Evolutionary conservation across 78 protist genomes (phyloP).

Genomic region (Polysphondylium violaceum): DNA sequence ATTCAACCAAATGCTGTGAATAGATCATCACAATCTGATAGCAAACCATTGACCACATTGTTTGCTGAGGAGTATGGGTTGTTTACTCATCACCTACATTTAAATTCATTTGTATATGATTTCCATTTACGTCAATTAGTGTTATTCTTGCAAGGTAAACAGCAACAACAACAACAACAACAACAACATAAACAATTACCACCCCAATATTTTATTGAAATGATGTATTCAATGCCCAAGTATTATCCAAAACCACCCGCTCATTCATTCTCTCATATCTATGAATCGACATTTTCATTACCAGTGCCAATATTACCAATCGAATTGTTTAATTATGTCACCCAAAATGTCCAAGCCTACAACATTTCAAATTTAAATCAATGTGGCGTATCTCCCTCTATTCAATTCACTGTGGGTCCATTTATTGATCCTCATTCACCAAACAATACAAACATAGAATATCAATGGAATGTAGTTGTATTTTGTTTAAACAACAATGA

Average conservation of each 20-base stretch:
- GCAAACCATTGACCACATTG: constrained; percentile 14
- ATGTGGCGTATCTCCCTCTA: constrained; percentile 36
- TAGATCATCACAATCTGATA: neutral
- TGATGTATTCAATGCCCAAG: constrained; percentile 60
- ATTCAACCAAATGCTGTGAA: constrained; percentile 36
- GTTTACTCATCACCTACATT: constrained; percentile 70
- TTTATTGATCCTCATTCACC: constrained; percentile 1
- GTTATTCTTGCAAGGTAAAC: constrained; percentile 23
- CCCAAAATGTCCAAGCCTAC: constrained; percentile 19
- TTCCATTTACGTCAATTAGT: constrained; percentile 60
- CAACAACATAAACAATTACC: constrained; percentile 16
- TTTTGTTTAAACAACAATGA: constrained; percentile 56
- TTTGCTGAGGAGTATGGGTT: constrained; percentile 78
- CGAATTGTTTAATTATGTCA: constrained; percentile 18
- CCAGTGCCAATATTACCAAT: constrained; percentile 35
- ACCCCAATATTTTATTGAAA: constrained; percentile 64
- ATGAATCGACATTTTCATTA: constrained; percentile 11
- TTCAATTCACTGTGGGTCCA: constrained; percentile 19
- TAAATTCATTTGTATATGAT: constrained; percentile 73
- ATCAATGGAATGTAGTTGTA: constrained; percentile 50
- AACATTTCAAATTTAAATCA: constrained; percentile 22
- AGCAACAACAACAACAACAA: constrained; percentile 17
- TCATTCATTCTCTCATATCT: constrained; percentile 52
- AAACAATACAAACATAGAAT: neutral
- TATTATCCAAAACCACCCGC: constrained; percentile 81